These are phyloP conservation scores for Ilex aquifolium DNA, from an alignment of 257 asterid species.

Conservation along the genomic window DNA sequence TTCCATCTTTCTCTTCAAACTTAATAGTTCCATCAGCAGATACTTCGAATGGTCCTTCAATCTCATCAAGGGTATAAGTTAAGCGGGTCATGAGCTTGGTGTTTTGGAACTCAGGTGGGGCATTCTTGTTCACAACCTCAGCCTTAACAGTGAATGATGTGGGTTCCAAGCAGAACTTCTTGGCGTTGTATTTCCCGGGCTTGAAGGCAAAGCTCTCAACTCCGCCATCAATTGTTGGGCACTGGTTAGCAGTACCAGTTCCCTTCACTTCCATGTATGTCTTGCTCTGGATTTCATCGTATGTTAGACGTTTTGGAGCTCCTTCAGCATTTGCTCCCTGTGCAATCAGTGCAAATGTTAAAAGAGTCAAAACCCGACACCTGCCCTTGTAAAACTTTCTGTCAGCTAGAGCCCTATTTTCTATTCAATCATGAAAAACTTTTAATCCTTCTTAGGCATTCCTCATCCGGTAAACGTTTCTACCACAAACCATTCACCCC, in stretches of 20 bases:
- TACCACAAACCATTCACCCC: no score
- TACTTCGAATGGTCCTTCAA: constrained; percentile 91
- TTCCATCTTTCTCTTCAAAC: constrained; percentile 93
- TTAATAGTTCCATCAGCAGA: constrained; percentile 67
- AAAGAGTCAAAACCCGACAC: not conserved
- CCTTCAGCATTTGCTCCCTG: constrained; percentile 96
- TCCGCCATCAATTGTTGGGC: constrained; percentile 92
- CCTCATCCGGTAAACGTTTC: no score
- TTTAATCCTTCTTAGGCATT: no score
- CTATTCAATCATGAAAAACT: no score
- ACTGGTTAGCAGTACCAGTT: constrained; percentile 90
- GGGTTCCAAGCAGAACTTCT: constrained; percentile 92
- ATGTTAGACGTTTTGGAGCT: constrained; percentile 72
- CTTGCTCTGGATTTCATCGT: constrained; percentile 87
- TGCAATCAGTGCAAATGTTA: not conserved
- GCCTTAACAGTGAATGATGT: constrained; percentile 97
- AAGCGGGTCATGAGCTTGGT: constrained; percentile 98
- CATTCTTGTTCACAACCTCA: constrained; percentile 69
- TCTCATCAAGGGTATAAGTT: constrained; percentile 95
- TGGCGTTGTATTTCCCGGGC: constrained; percentile 77
- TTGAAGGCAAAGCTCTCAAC: constrained; percentile 58
- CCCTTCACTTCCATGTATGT: constrained; percentile 96
- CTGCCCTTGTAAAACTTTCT: no score
- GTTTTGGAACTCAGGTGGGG: constrained; percentile 80
- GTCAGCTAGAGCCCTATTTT: no score